Evolutionary conservation across 1,284 basidiomycete species (phyloP).

Genomic region (Hymenochaete sp.): DNA sequence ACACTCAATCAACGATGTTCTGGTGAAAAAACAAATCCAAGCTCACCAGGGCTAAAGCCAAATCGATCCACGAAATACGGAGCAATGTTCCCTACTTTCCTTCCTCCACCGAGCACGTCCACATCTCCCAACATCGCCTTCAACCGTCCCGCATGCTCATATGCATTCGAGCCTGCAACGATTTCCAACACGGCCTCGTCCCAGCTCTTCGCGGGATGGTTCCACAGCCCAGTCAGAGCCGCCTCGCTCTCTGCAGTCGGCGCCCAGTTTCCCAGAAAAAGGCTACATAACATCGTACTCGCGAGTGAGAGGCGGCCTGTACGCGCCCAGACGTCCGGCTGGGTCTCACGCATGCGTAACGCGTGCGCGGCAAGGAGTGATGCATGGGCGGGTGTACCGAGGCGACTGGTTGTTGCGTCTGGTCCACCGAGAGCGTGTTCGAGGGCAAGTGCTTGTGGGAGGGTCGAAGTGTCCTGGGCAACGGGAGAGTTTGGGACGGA

Average conservation of each 20-base stretch:
- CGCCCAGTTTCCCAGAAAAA: constrained; percentile 63
- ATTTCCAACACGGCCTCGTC: constrained; percentile 70
- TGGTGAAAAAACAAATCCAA: constrained; percentile 11
- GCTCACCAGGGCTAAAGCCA: constrained; percentile 68
- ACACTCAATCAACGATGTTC: constrained; percentile 14
- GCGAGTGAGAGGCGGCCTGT: constrained; percentile 65
- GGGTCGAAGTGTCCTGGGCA: constrained; percentile 68
- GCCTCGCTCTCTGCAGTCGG: constrained; percentile 69
- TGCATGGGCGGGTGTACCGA: constrained; percentile 59
- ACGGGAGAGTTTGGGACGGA: constrained; percentile 69
- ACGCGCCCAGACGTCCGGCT: constrained; percentile 64
- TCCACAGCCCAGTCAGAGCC: constrained; percentile 67
- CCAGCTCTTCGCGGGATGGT: constrained; percentile 57
- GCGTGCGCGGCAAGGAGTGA: constrained; percentile 64
- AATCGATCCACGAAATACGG: constrained; percentile 70
- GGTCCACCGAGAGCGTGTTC: constrained; percentile 68
- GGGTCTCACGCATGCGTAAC: constrained; percentile 59
- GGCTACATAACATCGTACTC: constrained; percentile 60
- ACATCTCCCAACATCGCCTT: constrained; percentile 71
- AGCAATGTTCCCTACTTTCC: constrained; percentile 57
- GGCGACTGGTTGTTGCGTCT: constrained; percentile 62
- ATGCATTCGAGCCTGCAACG: constrained; percentile 50
- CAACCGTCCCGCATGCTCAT: constrained; percentile 58
- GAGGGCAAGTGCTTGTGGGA: constrained; percentile 63
- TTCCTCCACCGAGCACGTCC: constrained; percentile 47